Base-by-base conservation (phyloP, 768 basidiomycete genomes). In the Mycena albidolilacea region DNA sequence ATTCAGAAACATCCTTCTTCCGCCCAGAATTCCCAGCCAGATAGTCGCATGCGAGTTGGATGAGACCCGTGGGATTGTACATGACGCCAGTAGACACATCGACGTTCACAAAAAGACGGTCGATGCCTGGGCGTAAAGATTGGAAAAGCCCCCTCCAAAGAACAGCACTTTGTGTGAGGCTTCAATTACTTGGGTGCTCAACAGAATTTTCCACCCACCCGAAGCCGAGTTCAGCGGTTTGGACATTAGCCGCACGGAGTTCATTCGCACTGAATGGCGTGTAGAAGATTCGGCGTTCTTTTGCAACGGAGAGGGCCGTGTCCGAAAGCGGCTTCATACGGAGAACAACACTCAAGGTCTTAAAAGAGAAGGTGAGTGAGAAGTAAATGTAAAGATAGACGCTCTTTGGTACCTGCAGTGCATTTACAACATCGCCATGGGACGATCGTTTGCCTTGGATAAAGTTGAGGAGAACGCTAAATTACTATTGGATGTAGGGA, bases 131-230 rank as follows among this genome's bases (percentile, higher is more conserved):
- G 21, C 94, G 86, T 11, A 94, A 87, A 0, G 92, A 93, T 77
- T 95, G 94, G 81, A 95, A 95, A 67, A 92, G 94, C 0, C 94
- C 94, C 1, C 94, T 86, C 93, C 94, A 94, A 0, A 95, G 85
- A 19, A 90, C 87, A 4, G 95, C 84, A 30, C 30, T 30, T 30
- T 30, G 30, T 30, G 2, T 30, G 30, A 30, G 30, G 30, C 3
- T 30, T 30, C 30, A 30, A 30, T 30, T 30, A 30, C 30, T 30
- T 30, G 30, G 2, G 30, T 30, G 30, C 30, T 30, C 30, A 30
- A 30, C 30, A 30, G 30, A 30, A 30, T 30, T 30, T 30, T 30
- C 3, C 30, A 30, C 30, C 30, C 30, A 30, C 0, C 94, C 94
- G 0, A 79, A 77, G 0, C 93, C 92, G 23, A 93, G 82, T 23